Conservation (phyloP, 2,329 filamentous ascomycete species). For the Pestalotiopsis sp. region DNA sequence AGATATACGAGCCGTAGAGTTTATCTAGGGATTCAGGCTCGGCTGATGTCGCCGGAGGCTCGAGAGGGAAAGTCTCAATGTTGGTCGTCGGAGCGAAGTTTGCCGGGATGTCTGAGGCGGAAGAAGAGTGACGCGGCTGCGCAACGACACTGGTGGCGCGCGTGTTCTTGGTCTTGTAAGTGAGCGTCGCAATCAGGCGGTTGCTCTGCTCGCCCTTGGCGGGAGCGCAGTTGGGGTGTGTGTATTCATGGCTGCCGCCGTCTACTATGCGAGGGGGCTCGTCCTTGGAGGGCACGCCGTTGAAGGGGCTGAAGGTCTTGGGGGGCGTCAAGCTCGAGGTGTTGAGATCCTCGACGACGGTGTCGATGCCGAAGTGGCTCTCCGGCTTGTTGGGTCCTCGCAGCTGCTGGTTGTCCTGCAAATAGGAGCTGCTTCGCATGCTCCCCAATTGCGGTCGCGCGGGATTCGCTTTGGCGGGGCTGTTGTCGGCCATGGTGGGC, state of each 20-base stretch:
- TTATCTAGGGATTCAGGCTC: constrained; percentile 63
- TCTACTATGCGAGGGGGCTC: constrained; percentile 62
- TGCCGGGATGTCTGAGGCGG: constrained; percentile 44
- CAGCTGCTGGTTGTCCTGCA: constrained; percentile 64
- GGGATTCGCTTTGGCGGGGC: constrained; percentile 14
- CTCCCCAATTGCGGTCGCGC: constrained; percentile 48
- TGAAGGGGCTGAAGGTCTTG: constrained; percentile 50
- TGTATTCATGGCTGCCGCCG: constrained; percentile 61
- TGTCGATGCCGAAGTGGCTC: constrained; percentile 62
- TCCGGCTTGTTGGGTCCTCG: constrained; percentile 56
- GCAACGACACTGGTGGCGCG: constrained; percentile 32
- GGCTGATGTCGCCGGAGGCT: constrained; percentile 50
- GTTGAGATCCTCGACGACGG: constrained; percentile 59
- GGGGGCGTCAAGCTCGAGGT: constrained; percentile 38
- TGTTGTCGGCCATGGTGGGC: constrained; percentile 32
- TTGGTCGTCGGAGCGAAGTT: constrained; percentile 62
- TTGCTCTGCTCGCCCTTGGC: constrained; percentile 46
- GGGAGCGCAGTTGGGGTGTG: constrained; percentile 63
- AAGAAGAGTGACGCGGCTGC: constrained; percentile 35
- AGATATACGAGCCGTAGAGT: constrained; percentile 66
- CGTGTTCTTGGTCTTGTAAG: constrained; percentile 53
- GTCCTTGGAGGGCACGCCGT: constrained; percentile 60
- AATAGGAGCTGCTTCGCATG: constrained; percentile 62
- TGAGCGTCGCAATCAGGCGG: constrained; percentile 61
- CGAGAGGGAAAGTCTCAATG: constrained; percentile 59